A percentile compares a stretch with the other conserved stretches of the same genome.
These are phyloP conservation scores for Fusarium transvaalense DNA, from an alignment of 2,329 filamentous ascomycete genomes.

Conservation along the genomic window DNA sequence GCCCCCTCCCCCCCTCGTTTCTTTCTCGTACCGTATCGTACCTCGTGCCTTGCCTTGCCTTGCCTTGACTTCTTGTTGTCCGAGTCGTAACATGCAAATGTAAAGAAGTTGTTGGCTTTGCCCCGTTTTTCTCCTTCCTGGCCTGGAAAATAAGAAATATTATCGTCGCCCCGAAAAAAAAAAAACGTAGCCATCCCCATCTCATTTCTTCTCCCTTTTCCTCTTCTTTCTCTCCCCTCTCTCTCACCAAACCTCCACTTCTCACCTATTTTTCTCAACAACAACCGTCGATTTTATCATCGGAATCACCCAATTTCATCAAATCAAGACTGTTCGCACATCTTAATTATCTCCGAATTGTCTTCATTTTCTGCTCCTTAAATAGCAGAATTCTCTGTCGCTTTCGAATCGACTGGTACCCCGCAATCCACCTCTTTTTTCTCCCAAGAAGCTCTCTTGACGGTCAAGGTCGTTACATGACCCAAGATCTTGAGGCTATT, in stretches of 20 bases:
- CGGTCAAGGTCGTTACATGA: constrained; percentile 38
- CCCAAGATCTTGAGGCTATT: constrained; percentile 57
- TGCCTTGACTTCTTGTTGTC: constrained; percentile 36
- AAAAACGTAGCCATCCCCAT: constrained; percentile 67
- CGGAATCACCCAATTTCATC: constrained; percentile 57
- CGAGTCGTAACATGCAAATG: constrained; percentile 45
- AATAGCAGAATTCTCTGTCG: constrained; percentile 49
- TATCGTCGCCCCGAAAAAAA: constrained; percentile 57
- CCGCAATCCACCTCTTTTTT: constrained; percentile 45
- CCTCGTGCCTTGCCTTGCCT: constrained; percentile 41
- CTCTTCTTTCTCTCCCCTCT: constrained; percentile 37
- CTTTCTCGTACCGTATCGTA: constrained; percentile 41
- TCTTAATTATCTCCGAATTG: constrained; percentile 54
- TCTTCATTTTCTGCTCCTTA: constrained; percentile 53
- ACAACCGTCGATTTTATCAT: constrained; percentile 50
- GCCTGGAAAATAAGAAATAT: constrained; percentile 59
- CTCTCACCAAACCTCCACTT: constrained; percentile 45
- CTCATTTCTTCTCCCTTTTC: constrained; percentile 47
- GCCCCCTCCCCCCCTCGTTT: constrained; percentile 36
- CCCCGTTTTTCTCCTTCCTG: constrained; percentile 63
- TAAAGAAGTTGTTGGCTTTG: constrained; percentile 47
- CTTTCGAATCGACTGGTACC: constrained; percentile 38
- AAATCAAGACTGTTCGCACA: constrained; percentile 53
- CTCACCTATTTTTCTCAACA: constrained; percentile 53
- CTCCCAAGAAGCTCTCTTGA: constrained; percentile 14